phyloP scores from a whole-genome alignment of 2,329 filamentous ascomycete species.

The Aureobasidium namibiae region DNA sequence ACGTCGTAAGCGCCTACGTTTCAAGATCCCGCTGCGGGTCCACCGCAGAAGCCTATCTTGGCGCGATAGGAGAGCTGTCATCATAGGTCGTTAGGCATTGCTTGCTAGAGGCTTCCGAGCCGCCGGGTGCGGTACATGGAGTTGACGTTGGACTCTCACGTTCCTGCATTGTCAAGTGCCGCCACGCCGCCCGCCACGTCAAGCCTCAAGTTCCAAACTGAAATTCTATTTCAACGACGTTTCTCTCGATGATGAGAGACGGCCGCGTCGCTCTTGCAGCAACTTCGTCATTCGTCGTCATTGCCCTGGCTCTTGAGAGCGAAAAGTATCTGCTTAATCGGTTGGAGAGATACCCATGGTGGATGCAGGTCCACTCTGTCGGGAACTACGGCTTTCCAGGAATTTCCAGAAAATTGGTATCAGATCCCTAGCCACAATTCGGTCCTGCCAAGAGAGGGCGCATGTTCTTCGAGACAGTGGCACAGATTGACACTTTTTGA shows the following conservation, averaged over 20 bases:
- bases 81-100: slow-evolving; percentile 5
- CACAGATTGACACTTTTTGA: slow-evolving; percentile 7
- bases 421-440: background rate
- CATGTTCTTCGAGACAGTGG: background rate
- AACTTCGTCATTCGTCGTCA: background rate
- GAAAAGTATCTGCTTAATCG: background rate
- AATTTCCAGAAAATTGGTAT: background rate
- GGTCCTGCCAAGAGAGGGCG: slow-evolving; percentile 5
- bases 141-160: slow-evolving; percentile 1
- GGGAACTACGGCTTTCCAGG: background rate
- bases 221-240: slow-evolving; percentile 8
- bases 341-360: background rate
- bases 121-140: background rate
- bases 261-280: background rate
- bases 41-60: slow-evolving; percentile 3
- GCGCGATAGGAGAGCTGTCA: background rate
- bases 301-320: background rate
- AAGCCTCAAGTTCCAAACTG: background rate
- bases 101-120: background rate
- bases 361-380: background rate
- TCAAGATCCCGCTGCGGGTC: slow-evolving; percentile 5
- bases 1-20: slow-evolving; percentile 11
- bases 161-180: slow-evolving; percentile 11
- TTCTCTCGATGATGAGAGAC: background rate
- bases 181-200: slow-evolving; percentile 11